Evolutionary conservation across 1,284 basidiomycete genomes (phyloP), one percentile per base, ranked within the genome.

Genomic region (Heterobasidion occidentale): DNA sequence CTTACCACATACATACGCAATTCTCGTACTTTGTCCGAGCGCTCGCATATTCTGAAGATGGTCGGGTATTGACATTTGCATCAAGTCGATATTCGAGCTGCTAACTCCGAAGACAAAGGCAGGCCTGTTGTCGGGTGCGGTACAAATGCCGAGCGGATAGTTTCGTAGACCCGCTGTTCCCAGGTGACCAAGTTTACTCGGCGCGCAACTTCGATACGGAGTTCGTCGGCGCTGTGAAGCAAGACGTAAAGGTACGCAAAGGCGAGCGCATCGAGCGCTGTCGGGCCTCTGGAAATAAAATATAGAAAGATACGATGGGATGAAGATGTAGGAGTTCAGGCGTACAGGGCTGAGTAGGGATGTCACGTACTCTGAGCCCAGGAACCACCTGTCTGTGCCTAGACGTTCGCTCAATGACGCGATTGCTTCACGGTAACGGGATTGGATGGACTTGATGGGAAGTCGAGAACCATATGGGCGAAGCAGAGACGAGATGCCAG

Each of bases 211-310:
- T 88, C 84, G 38, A 82, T 75, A 36, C 85, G 78, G 11, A 74
- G 65, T 47, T 83, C 71, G 34, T 83, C 79, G 49, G 72, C 70
- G 15, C 77, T 75, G 50, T 80, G 71, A 7, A 89, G 71, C 17
- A 90, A 76, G 57, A 73, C 75, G 67, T 90, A 83, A 9, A 92
- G 72, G 62, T 91, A 91, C 1, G 90, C 89, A 64, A 91, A 92
- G 9, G 80, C 73, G 47, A 90, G 79, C 2, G 89, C 89, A 65
- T 92, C 89, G 11, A 92, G 77, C 1, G 84, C 78, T 3, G 89
- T 92, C 14, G 90, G 86, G 34, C 74, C 72, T 49, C 88, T 88
- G 59, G 46, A n/a, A 27, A 42, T 38, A 33, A 38, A 36, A 17
- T 61, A 52, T 51, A 49, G 57, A 36, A 46, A 3, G 49, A 51